These are phyloP conservation scores for Termitomyces sp. DNA, from an alignment of 768 basidiomycete species.

Conservation along the genomic window DNA sequence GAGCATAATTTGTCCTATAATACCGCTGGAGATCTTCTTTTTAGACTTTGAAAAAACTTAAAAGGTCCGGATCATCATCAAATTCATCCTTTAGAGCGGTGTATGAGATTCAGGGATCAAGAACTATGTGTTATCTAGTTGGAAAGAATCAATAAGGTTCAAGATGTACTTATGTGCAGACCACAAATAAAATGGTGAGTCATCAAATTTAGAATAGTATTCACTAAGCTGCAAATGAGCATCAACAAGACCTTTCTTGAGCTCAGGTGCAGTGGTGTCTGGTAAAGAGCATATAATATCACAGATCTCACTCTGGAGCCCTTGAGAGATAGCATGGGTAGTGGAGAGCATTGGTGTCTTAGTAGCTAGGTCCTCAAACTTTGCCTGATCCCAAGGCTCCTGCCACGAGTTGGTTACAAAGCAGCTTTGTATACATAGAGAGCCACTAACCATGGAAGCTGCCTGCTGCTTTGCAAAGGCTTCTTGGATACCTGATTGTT, in stretches of 20 bases:
- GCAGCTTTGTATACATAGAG: too few species aligned
- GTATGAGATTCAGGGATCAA: conserved; percentile 28
- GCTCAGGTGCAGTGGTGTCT: neutral
- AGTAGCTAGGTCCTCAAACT: conserved; percentile 19
- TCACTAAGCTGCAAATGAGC: neutral
- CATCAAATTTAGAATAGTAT: neutral
- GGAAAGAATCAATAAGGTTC: neutral
- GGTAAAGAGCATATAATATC: conserved; percentile 18
- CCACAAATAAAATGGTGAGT: neutral
- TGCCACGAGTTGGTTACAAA: too few species aligned
- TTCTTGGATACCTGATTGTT: too few species aligned
- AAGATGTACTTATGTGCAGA: neutral
- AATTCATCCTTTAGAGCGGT: conserved; percentile 18
- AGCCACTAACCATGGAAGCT: too few species aligned
- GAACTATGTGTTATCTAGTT: conserved; percentile 18
- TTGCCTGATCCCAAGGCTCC: too few species aligned
- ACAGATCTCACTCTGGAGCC: conserved; percentile 26
- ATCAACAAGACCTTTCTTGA: neutral
- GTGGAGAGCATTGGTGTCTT: conserved; percentile 28
- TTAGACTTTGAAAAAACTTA: neutral
- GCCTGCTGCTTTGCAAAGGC: too few species aligned
- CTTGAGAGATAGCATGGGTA: conserved; percentile 27
- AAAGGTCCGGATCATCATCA: conserved; percentile 13
- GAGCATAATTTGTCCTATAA: conserved; percentile 10
- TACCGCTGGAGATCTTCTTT: conserved; percentile 10